phyloP scores from a whole-genome alignment of 345 rosid genomes.

The Brassica nigra region DNA sequence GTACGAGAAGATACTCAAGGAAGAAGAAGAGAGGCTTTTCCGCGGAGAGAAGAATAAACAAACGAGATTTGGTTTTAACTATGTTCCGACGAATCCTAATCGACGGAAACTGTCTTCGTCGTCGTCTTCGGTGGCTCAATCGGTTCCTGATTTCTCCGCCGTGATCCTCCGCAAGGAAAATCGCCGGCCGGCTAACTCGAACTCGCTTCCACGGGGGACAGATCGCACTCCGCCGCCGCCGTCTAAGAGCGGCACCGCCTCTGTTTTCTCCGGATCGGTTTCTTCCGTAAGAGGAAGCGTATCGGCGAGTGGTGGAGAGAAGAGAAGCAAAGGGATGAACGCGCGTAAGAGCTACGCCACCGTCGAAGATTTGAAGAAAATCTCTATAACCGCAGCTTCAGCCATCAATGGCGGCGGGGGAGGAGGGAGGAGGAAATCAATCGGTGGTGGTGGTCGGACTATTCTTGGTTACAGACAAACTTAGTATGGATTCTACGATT shows the following conservation, averaged over 20 bases:
- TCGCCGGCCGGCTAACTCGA: constrained; percentile 51
- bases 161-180: constrained; percentile 76
- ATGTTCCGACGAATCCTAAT: neutral
- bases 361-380: constrained; percentile 65
- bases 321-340: constrained; percentile 45
- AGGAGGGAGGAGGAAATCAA: constrained; percentile 15
- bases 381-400: constrained; percentile 54
- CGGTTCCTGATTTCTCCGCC: constrained; percentile 80
- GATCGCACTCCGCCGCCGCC: constrained; percentile 55
- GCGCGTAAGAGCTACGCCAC: constrained; percentile 61
- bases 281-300: constrained; percentile 53
- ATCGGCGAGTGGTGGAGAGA: constrained; percentile 50
- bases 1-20: constrained; percentile 39
- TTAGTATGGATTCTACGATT: constrained; percentile 8
- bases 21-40: constrained; percentile 32
- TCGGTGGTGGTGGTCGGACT: constrained; percentile 37
- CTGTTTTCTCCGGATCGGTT: constrained; percentile 37
- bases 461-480: constrained; percentile 54
- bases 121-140: constrained; percentile 55
- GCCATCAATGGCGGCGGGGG: constrained; percentile 51
- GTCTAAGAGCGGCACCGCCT: constrained; percentile 42
- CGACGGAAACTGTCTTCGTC: constrained; percentile 39
- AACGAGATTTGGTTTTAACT: constrained; percentile 50
- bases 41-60: constrained; percentile 45
- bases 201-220: constrained; percentile 18